Conservation (phyloP, 2,329 filamentous ascomycete genomes). For the Leptographium procerum region DNA sequence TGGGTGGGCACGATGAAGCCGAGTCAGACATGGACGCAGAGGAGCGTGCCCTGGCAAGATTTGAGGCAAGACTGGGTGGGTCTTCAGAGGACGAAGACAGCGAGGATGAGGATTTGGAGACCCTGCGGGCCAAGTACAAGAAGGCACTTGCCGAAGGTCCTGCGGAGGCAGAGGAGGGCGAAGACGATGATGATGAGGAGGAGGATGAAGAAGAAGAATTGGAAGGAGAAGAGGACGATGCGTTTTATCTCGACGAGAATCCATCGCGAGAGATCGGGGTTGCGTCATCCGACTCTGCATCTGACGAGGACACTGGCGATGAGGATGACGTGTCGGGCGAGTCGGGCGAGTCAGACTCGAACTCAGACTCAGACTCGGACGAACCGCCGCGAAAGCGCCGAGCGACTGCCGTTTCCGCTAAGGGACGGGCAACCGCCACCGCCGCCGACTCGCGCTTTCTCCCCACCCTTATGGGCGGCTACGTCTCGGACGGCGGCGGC, state of each 20-base stretch:
- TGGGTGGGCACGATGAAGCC: constrained; percentile 20
- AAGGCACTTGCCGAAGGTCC: background rate
- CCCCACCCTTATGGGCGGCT: constrained; percentile 67
- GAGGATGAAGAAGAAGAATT: constrained; percentile 11
- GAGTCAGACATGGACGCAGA: constrained; percentile 7
- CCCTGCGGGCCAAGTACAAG: constrained; percentile 1
- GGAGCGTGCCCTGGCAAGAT: constrained; percentile 8
- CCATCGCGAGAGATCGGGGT: constrained; percentile 2
- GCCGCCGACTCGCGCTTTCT: constrained; percentile 48
- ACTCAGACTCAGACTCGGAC: background rate
- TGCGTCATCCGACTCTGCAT: background rate
- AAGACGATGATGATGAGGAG: constrained; percentile 6
- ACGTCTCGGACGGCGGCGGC: constrained; percentile 68
- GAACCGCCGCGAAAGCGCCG: constrained; percentile 7
- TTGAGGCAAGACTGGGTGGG: constrained; percentile 6
- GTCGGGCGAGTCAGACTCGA: background rate
- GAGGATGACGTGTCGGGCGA: constrained; percentile 11
- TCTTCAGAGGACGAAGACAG: constrained; percentile 15
- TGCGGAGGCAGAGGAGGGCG: background rate
- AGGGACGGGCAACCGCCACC: background rate
- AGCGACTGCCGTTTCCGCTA: background rate
- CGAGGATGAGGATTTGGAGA: background rate
- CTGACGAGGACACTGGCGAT: constrained; percentile 14
- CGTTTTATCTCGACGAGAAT: background rate
- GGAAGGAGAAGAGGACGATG: constrained; percentile 4